Evolutionary conservation across 495 filamentous ascomycete species (phyloP), one percentile per base, ranked within the genome.

Genomic region (Talaromyces ruber): DNA sequence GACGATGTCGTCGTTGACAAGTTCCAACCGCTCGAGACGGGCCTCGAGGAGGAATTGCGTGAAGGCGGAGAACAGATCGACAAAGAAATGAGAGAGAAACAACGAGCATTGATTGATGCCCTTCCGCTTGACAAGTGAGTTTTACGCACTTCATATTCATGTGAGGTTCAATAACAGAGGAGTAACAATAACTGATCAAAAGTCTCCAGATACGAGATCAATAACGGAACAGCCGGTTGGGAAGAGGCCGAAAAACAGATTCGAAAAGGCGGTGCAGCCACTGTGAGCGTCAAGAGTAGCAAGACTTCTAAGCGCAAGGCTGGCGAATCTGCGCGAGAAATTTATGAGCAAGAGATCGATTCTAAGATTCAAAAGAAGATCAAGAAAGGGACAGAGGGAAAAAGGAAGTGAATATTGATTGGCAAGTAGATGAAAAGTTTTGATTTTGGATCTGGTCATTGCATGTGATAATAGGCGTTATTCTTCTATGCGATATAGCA

Each of bases 111-210:
- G 63, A 95, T 97, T 64, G 89, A 96, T 77, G 86, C 91, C 64
- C 74, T 98, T 50, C 92, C 92, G 32, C 78, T 98, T 50, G 91
- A 95, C 64, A 84, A 88, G 87, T 97, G 84, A 87, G 88, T 75
- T 51, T 39, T 16, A 43, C 52, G 56, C 47, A 53, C 62, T 16
- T 29, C n/a, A 56, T 64, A n/a, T n/a, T n/a, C n/a, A n/a, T n/a
- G n/a, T n/a, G n/a, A n/a, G n/a, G 29, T 52, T 16, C 18, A 47
- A 7, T n/a, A 47, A n/a, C 18, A 8, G 18, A 47, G 67, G 71
- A 72, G 72, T 72, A 76, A 74, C 75, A 76, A 73, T 74, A 76
- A 74, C 75, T 74, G 72, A 75, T 73, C 70, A 68, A 47, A 70
- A 74, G 69, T 59, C 67, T 71, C 63, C 73, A 92, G 91, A 76